phyloP scores from a whole-genome alignment of 129 eudicot genomes.

The Cynara cardunculus region DNA sequence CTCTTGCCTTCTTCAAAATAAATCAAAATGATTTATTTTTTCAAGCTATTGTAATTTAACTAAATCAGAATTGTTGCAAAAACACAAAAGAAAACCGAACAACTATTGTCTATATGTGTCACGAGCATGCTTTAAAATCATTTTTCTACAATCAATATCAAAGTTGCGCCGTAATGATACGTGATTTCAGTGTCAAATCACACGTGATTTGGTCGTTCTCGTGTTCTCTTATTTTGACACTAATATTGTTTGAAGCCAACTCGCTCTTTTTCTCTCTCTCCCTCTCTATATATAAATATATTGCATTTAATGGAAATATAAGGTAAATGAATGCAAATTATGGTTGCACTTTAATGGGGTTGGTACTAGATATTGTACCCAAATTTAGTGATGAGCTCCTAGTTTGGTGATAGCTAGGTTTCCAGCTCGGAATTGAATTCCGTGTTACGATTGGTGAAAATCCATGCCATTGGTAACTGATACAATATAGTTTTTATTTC shows the following conservation, averaged over 20 bases:
- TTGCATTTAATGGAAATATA: neutral
- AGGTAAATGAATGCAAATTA: constrained; percentile 6
- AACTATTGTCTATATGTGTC: no score
- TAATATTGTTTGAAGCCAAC: neutral
- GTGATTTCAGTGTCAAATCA: neutral
- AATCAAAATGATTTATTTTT: neutral
- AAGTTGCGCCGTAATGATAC: neutral
- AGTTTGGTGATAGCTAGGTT: neutral
- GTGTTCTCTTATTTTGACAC: neutral
- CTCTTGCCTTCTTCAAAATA: neutral
- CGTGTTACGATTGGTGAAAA: neutral
- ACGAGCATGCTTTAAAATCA: no score
- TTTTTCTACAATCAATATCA: neutral
- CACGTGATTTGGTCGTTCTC: neutral
- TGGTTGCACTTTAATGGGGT: constrained; percentile 5
- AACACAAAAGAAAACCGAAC: no score
- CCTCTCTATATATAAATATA: no score
- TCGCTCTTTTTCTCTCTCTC: no score
- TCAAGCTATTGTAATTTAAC: neutral
- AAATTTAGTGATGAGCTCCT: constrained; percentile 3
- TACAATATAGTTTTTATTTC: neutral
- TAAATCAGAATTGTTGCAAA: neutral
- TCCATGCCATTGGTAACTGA: neutral
- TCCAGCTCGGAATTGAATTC: constrained; percentile 13
- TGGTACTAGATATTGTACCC: neutral